Conservation (phyloP, 805 yeast species). For the Candida incommunis region DNA sequence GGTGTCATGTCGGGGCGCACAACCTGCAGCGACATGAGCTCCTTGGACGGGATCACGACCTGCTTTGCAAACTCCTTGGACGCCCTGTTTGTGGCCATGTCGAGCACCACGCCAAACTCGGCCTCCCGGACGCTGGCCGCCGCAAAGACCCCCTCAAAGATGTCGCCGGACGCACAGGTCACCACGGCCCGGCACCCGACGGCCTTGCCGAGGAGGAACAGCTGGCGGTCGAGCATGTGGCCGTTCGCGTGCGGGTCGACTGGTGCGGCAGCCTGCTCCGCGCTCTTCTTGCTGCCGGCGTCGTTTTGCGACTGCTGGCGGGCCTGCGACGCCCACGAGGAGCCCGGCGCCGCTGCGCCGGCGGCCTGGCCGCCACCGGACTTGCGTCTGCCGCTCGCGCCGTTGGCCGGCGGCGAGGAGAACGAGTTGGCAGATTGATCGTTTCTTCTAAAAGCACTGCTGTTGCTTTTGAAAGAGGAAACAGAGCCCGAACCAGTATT, state of each 20-base stretch:
- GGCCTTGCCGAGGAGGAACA: constrained; percentile 40
- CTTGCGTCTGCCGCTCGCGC: too few species aligned
- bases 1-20: constrained; percentile 25
- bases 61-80: constrained; percentile 28
- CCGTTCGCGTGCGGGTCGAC: constrained; percentile 17
- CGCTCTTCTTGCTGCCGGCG: background rate
- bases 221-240: constrained; percentile 40
- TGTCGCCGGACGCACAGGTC: constrained; percentile 48
- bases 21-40: constrained; percentile 36
- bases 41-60: constrained; percentile 34
- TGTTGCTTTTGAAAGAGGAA: too few species aligned
- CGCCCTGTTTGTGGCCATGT: constrained; percentile 19
- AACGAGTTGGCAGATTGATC: too few species aligned
- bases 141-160: constrained; percentile 43
- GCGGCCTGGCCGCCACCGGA: background rate
- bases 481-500: too few species aligned
- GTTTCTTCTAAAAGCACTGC: too few species aligned
- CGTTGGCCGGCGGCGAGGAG: too few species aligned
- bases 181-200: constrained; percentile 45
- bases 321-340: background rate
- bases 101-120: constrained; percentile 43
- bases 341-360: too few species aligned
- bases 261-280: constrained; percentile 2
- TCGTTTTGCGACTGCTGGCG: background rate
- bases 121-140: constrained; percentile 27